Evolutionary conservation across 2,329 filamentous ascomycete genomes (phyloP), one percentile per base, ranked within the genome.

Genomic region (Microdochium paspali): DNA sequence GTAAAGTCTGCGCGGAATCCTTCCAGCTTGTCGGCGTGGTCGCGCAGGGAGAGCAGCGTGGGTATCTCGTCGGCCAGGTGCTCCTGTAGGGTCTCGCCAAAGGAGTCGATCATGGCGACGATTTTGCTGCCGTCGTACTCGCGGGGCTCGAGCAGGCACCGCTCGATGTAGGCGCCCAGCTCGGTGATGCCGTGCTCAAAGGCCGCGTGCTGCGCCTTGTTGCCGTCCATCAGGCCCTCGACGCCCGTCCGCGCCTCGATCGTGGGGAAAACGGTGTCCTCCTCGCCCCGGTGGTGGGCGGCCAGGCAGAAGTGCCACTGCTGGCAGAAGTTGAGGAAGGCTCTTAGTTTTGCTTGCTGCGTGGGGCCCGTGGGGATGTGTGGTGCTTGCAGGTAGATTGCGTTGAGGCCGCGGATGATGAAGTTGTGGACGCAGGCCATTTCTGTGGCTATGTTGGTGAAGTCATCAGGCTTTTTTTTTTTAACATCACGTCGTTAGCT

Each of bases 361-460:
- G n/a, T n/a, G n/a, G n/a, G n/a, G n/a, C n/a, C n/a, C n/a, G 49
- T 35, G 4, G 50, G 55, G 10, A 68, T 50, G 47, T 59, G 55
- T 3, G 59, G 58, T 5, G 62, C 61, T 49, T 68, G 64, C 1
- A 65, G 55, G 49, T 59, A 65, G 18, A 68, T 59, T 13, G 61
- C 57, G 52, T 68, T 68, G 10, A 67, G 55, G 12, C 58, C 60
- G 23, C 65, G 62, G 20, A 67, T 53, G 50, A 67, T 57, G 18
- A 58, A 54, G 49, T 67, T 67, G 53, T 67, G 64, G 12, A 60
- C 53, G 25, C 61, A 50, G 1, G 58, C 53, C 49, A 66, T 58
- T 45, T 67, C 63, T 40, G 61, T 60, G 18, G 61, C 62, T 26
- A 63, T 57, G 45, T 60, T 24, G 6, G 24, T 44, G 42, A 10